phyloP scores from a whole-genome alignment of 1,284 basidiomycete genomes.

The Cutaneotrichosporon sp. region DNA sequence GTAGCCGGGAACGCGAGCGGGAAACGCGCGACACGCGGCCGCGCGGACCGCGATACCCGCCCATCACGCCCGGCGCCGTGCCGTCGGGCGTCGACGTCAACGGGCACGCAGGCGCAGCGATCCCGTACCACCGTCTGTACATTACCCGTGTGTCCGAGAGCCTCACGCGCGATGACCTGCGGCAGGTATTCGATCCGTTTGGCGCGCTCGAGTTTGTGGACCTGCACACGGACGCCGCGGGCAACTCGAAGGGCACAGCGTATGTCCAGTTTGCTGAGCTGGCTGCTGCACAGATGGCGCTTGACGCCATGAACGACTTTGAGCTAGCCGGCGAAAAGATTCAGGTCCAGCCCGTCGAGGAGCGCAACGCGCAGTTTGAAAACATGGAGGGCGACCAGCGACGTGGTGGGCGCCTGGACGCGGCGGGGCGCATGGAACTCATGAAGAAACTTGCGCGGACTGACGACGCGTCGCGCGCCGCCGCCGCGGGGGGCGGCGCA shows the following conservation, averaged over 20 bases:
- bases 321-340: constrained; percentile 88
- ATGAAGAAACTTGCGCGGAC: constrained; percentile 96
- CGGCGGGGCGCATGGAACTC: constrained; percentile 89
- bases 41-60: constrained; percentile 28
- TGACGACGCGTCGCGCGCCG: constrained; percentile 20
- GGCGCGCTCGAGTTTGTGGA: constrained; percentile 97
- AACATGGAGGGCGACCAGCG: constrained; percentile 15
- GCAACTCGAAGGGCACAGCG: constrained; percentile 75
- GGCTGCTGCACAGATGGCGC: constrained; percentile 89
- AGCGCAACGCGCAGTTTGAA: constrained; percentile 39
- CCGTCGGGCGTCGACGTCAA: constrained; percentile 32
- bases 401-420: constrained; percentile 74
- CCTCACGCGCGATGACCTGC: constrained; percentile 90
- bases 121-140: constrained; percentile 69
- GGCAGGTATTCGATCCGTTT: constrained; percentile 97
- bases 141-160: constrained; percentile 96
- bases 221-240: constrained; percentile 70
- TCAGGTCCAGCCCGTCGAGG: constrained; percentile 83
- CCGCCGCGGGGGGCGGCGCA: neutral
- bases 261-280: constrained; percentile 93
- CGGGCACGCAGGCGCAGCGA: constrained; percentile 45
- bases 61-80: constrained; percentile 20
- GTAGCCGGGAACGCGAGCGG: constrained; percentile 10
- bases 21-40: constrained; percentile 3
- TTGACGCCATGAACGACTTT: constrained; percentile 98